A percentile compares a stretch with the other conserved stretches of the same genome.
phyloP scores from a whole-genome alignment of 257 asterid genomes.

The Petrea volubilis region DNA sequence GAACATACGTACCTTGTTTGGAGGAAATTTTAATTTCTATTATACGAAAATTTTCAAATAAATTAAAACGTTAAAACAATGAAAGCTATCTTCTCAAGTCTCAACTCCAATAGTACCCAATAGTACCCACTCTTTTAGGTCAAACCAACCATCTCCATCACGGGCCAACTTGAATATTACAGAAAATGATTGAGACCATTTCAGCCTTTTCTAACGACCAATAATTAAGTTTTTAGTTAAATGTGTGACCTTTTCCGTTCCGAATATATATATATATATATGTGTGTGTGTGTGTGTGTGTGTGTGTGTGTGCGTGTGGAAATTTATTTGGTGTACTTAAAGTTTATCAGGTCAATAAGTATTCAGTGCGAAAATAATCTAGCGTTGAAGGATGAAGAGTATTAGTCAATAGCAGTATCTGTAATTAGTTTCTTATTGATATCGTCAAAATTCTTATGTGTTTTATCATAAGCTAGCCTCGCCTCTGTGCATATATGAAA shows the following conservation, averaged over 20 bases:
- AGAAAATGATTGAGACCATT: not conserved
- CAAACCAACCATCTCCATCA: not conserved
- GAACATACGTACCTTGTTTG: too few relatives aligned
- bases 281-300: too few relatives aligned
- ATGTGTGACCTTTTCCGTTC: constrained; percentile 1
- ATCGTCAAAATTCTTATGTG: not conserved
- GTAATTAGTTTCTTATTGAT: not conserved
- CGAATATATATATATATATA: too few relatives aligned
- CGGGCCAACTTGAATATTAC: not conserved
- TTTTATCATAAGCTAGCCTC: too few relatives aligned
- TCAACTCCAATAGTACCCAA: too few relatives aligned
- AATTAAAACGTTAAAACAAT: too few relatives aligned
- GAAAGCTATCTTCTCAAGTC: too few relatives aligned
- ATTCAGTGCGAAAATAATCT: not conserved
- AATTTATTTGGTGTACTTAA: not conserved
- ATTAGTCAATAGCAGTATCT: not conserved
- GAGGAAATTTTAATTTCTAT: too few relatives aligned
- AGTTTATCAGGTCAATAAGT: constrained; percentile 12
- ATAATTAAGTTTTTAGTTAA: not conserved
- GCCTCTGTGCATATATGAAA: too few relatives aligned
- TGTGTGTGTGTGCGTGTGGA: not conserved
- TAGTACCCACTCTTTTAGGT: not conserved
- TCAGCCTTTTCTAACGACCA: not conserved
- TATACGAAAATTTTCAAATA: too few relatives aligned
- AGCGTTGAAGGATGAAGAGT: too few relatives aligned